Percentiles rank a stretch among this genome's conserved stretches.
phyloP scores from a whole-genome alignment of 257 asterid species.

The Oldenlandia corymbosa region DNA sequence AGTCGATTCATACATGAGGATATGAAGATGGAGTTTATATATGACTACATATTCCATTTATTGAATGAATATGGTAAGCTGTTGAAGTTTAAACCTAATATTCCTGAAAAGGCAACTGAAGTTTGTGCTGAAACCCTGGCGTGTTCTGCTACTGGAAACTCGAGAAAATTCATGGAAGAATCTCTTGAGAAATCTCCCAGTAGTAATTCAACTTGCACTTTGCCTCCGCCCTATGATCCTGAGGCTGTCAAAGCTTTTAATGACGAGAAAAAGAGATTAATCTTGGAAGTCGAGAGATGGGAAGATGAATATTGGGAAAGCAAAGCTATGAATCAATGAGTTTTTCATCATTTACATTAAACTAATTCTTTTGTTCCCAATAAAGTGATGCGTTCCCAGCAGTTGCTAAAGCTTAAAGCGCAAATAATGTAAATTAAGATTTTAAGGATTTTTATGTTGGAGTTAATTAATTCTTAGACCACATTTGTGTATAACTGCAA shows the following conservation, averaged over 20 bases:
- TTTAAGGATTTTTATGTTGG: too few relatives aligned
- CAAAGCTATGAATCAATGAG: constrained; percentile 28
- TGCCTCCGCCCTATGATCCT: constrained; percentile 68
- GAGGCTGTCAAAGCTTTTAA: constrained; percentile 36
- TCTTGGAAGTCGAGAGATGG: constrained; percentile 59
- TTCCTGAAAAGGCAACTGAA: constrained; percentile 52
- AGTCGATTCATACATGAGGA: constrained; percentile 66
- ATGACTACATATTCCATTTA: constrained; percentile 73
- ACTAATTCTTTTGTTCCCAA: too few relatives aligned
- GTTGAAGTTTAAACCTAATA: constrained; percentile 47
- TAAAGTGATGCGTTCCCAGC: too few relatives aligned
- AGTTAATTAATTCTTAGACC: too few relatives aligned
- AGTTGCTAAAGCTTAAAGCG: too few relatives aligned
- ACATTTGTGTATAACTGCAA: too few relatives aligned
- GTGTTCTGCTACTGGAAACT: constrained; percentile 40
- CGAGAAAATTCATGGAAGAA: constrained; percentile 67
- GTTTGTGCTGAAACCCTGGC: constrained; percentile 65
- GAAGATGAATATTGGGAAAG: constrained; percentile 57
- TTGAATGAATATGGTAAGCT: constrained; percentile 67
- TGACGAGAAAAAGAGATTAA: constrained; percentile 34
- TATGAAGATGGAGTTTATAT: constrained; percentile 66
- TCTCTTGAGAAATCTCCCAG: constrained; percentile 68
- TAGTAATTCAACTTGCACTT: constrained; percentile 45
- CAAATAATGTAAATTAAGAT: too few relatives aligned
- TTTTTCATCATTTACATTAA: too few relatives aligned